Evolutionary conservation across 2,329 filamentous ascomycete genomes (phyloP).

Genomic region (Xylariomycetidae sp.): DNA sequence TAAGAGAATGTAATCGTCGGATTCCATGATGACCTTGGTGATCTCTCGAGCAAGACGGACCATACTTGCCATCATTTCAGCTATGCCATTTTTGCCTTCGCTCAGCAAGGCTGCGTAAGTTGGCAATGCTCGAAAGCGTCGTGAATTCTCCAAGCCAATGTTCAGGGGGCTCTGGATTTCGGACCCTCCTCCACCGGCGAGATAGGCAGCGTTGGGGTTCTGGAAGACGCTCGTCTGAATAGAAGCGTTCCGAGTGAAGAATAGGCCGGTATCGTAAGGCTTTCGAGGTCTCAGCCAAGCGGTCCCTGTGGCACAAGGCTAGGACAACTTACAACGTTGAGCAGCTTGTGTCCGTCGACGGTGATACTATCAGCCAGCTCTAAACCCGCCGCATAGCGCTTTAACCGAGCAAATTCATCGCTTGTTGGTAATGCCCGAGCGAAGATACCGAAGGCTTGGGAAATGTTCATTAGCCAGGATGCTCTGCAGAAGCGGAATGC

Average conservation of each 20-base stretch:
- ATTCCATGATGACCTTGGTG: constrained; percentile 54
- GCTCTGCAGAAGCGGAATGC: neutral
- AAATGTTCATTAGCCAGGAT: neutral
- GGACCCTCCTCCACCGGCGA: constrained; percentile 38
- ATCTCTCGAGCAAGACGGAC: constrained; percentile 64
- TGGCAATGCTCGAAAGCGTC: constrained; percentile 84
- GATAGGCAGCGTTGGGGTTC: constrained; percentile 82
- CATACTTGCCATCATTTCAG: constrained; percentile 65
- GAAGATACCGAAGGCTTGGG: constrained; percentile 74
- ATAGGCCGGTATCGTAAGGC: constrained; percentile 90
- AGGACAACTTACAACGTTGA: constrained; percentile 78
- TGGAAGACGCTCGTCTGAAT: constrained; percentile 61
- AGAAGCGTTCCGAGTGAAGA: constrained; percentile 62
- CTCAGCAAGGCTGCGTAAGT: constrained; percentile 75
- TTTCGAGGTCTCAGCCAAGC: constrained; percentile 20
- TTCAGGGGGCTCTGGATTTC: constrained; percentile 75
- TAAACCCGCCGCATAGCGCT: constrained; percentile 52
- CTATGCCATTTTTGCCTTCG: constrained; percentile 65
- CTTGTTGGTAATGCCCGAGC: constrained; percentile 56
- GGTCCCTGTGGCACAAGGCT: neutral
- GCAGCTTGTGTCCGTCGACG: constrained; percentile 82
- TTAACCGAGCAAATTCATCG: constrained; percentile 50
- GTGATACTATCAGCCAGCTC: constrained; percentile 84
- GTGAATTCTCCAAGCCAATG: constrained; percentile 84
- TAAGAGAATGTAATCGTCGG: constrained; percentile 28